Conservation (phyloP, 2,329 filamentous ascomycete genomes). For the Pestalotiopsis sp. region DNA sequence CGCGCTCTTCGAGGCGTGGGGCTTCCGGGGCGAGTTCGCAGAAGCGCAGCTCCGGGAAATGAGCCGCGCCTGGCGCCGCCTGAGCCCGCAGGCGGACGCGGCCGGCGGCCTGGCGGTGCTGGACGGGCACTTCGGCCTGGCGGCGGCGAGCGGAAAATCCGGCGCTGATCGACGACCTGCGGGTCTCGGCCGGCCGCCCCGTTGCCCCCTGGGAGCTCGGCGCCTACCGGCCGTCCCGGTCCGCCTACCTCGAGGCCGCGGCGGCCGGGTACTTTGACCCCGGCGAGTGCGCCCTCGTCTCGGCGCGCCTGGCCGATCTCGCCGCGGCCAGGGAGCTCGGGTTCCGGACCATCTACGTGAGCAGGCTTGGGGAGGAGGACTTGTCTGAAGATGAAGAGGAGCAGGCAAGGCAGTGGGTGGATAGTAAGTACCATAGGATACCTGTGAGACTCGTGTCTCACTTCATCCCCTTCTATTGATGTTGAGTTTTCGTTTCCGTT, state of each 20-base stretch:
- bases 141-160: conserved; percentile 80
- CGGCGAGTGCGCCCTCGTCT: conserved; percentile 73
- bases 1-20: conserved; percentile 57
- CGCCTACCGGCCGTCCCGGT: conserved; percentile 73
- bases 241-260: conserved; percentile 71
- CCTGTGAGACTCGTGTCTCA: background rate
- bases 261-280: conserved; percentile 58
- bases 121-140: conserved; percentile 55
- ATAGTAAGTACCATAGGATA: conserved; percentile 32
- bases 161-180: conserved; percentile 66
- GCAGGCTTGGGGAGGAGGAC: conserved; percentile 67
- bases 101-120: conserved; percentile 57
- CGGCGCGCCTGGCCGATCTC: conserved; percentile 73
- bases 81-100: conserved; percentile 71
- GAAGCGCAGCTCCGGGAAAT: conserved; percentile 66
- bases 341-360: conserved; percentile 74
- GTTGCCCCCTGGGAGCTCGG: conserved; percentile 71
- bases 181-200: conserved; percentile 54
- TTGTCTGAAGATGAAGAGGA: conserved; percentile 55
- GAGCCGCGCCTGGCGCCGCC: conserved; percentile 71
- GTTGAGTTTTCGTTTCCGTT: background rate
- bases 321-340: conserved; percentile 66
- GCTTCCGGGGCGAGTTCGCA: conserved; percentile 61
- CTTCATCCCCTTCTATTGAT: background rate
- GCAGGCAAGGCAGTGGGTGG: conserved; percentile 62